Evolutionary conservation across 108 stramenopile genomes (phyloP), one percentile per base, ranked within the genome.

Genomic region (Pelagomonas calceolata): DNA sequence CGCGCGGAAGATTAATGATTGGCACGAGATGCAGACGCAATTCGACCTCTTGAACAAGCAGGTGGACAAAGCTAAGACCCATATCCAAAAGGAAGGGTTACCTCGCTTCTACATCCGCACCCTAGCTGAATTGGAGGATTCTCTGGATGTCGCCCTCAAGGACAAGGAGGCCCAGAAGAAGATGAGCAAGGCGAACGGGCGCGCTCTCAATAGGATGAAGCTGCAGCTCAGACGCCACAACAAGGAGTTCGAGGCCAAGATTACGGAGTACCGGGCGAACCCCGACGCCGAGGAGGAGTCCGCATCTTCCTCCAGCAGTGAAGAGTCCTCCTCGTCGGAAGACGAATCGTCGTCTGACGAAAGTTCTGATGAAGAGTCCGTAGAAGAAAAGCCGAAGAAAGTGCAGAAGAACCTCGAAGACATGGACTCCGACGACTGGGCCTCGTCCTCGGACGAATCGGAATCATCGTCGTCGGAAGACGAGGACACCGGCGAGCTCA

Each of bases 131-230:
- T 79, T 95, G 68, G 94, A 98, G 73, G 95, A 96, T 76, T 81
- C 81, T 69, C 83, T 95, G 64, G 46, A 74, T 18, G 79, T 83
- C 64, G 81, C 86, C 66, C 72, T 95, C 34, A 86, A 85, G 63
- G 94, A 98, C 79, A 95, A 95, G 85, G 90, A 86, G 0, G 86
- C 86, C 45, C 87, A 95, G 37, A 94, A 95, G 80, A 95, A 92
- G 80, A 82, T 98, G 65, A 90, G 84, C 84, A 86, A 91, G 18
- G 85, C 88, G 32, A 91, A 94, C 76, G 90, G 90, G 18, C 85
- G 93, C 65, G 90, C 94, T 43, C 82, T 95, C 73, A 96, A 96
- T 78, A 80, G 92, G 29, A 95, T 98, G 94, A 95, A 95, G 83
- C 81, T 97, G 67, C 86, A 78, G 64, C 70, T 95, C 70, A 83